Base-by-base conservation (phyloP, 2,329 filamentous ascomycete species). In the Cladorrhinum sp. region DNA sequence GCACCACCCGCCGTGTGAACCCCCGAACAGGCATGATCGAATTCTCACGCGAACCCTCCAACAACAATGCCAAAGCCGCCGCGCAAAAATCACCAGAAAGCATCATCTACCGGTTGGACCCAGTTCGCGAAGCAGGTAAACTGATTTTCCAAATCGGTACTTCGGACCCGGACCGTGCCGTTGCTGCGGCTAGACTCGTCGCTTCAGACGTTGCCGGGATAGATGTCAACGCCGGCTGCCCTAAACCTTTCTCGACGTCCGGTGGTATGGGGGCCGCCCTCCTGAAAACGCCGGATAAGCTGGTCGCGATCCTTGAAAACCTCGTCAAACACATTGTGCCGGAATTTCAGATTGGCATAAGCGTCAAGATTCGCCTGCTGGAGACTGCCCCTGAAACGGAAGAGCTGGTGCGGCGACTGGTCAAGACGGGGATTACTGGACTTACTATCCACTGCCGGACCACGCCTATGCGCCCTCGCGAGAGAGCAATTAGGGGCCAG, bases 171-270 rank as follows among this genome's bases (percentile, higher is more conserved):
- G 87, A 89, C 12, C 83, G 87, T 27, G 95, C 95, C 1, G 93
- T 98, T 0, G 78, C 90, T 72, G 93, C 93, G 1, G 92, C 93
- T 1, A 87, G 87, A 57, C 77, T 97, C 16, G 89, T 99, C 20
- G 95, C 93, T 0, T 83, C 79, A 12, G 92, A 98, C 75, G 95
- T 99, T 2, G 87, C 88, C 0, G 95, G 95, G 62, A 97, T 99
- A 68, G 95, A 98, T 73, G 89, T 99, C 64, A 99, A 99, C 74
- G 92, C 95, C 0, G 95, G 95, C n/a, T 99, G 95, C 72, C 95
- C 95, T 0, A 99, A 99, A 75, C 91, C 93, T 0, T 99, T 99
- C 76, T 96, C 91, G 70, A 96, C 93, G 1, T 85, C 84, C 64
- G 92, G 92, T 62, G 95, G 95, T 53, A 99, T 99, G 95, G 95